A percentile compares a stretch with the other conserved stretches of the same genome.
These are phyloP conservation scores for Aureobasidium sp. DNA, from an alignment of 2,329 filamentous ascomycete species.

Conservation along the genomic window DNA sequence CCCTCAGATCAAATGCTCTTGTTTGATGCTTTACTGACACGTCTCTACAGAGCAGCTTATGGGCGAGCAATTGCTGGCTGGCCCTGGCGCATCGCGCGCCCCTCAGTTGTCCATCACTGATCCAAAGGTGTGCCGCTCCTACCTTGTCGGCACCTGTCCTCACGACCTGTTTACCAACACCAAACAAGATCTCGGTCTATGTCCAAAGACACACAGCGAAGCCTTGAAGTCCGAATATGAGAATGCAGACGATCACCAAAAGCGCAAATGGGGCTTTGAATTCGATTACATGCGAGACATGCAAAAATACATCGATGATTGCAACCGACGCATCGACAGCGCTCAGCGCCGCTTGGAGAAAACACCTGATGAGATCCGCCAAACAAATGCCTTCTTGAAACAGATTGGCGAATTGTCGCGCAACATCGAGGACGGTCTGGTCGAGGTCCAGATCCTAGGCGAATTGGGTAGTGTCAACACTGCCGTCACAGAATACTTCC, in stretches of 20 bases:
- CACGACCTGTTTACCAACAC: slow-evolving; percentile 99
- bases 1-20: slow-evolving; percentile 13
- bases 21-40: background rate
- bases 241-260: slow-evolving; percentile 60
- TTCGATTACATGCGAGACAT: slow-evolving; percentile 96
- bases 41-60: slow-evolving; percentile 67
- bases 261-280: slow-evolving; percentile 79
- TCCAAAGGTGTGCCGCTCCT: slow-evolving; percentile 89
- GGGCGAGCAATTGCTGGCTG: slow-evolving; percentile 67
- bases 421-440: slow-evolving; percentile 72
- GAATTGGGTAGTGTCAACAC: slow-evolving; percentile 73
- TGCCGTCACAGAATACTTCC: slow-evolving; percentile 82
- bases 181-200: slow-evolving; percentile 90
- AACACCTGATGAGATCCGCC: slow-evolving; percentile 92
- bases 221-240: slow-evolving; percentile 86
- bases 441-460: slow-evolving; percentile 80
- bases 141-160: slow-evolving; percentile 86
- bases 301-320: slow-evolving; percentile 94
- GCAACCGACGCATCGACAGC: slow-evolving; percentile 85
- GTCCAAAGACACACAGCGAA: slow-evolving; percentile 82
- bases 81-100: slow-evolving; percentile 64
- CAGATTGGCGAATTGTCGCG: slow-evolving; percentile 72
- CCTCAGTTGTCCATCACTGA: slow-evolving; percentile 84
- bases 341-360: slow-evolving; percentile 90
- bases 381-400: slow-evolving; percentile 87